These are phyloP conservation scores for Ambrosiella cleistominuta DNA, from an alignment of 2,329 filamentous ascomycete species.

Conservation along the genomic window DNA sequence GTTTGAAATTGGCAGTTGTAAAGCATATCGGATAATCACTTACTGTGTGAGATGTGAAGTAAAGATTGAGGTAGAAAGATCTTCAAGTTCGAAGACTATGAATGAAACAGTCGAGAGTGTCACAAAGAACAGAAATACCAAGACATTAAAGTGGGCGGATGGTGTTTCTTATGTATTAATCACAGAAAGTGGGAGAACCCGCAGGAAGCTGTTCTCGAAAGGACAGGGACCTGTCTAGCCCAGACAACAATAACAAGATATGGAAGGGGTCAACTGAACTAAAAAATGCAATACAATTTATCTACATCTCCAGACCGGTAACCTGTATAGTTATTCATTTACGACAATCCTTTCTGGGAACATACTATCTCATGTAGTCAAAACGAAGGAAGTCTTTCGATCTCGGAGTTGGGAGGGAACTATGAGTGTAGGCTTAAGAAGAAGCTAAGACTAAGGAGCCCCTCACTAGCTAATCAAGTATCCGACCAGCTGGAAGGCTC, in stretches of 20 bases:
- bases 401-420: neutral
- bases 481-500: neutral
- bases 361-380: neutral
- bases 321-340: neutral
- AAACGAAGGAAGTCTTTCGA: neutral
- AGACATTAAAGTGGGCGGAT: neutral
- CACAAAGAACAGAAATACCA: neutral
- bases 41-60: neutral
- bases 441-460: too few relatives aligned
- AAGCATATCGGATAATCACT: neutral
- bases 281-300: neutral
- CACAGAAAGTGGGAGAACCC: neutral
- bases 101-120: conserved; percentile 3
- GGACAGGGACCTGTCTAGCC: neutral
- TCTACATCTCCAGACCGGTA: neutral
- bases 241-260: neutral
- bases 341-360: neutral
- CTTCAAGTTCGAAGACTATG: neutral
- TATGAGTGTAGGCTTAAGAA: too few relatives aligned
- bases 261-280: neutral
- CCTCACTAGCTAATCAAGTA: neutral
- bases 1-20: neutral
- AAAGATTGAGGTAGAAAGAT: neutral
- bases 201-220: neutral
- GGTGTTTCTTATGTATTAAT: neutral